Conservation (phyloP, 169 alveolate species). For the Ophryocystis elektroscirrha region DNA sequence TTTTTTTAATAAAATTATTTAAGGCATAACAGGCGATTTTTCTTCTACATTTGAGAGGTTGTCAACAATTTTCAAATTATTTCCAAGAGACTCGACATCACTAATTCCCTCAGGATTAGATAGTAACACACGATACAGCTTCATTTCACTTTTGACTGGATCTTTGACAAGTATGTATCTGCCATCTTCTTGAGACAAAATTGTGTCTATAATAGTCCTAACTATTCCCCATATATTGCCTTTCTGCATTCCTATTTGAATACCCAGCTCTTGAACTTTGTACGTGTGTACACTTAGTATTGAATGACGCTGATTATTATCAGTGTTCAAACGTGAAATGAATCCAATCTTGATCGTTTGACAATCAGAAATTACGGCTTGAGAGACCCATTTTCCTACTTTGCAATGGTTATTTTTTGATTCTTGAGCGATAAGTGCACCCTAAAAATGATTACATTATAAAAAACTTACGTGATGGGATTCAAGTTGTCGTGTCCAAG, state of each 20-base stretch:
- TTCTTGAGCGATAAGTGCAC: conserved; percentile 56
- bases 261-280: conserved; percentile 55
- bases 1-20: conserved; percentile 1
- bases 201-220: conserved; percentile 38
- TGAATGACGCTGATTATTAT: conserved; percentile 49
- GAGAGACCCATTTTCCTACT: conserved; percentile 54
- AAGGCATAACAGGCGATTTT: not conserved
- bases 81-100: not conserved
- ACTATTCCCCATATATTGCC: conserved; percentile 65
- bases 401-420: conserved; percentile 57
- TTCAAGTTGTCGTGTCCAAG: conserved; percentile 56
- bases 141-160: conserved; percentile 53
- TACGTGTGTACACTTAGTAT: conserved; percentile 51
- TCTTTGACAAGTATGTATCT: conserved; percentile 56
- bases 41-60: not conserved
- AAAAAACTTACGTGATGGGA: too few relatives aligned
- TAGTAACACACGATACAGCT: conserved; percentile 32
- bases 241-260: conserved; percentile 56
- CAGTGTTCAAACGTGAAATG: conserved; percentile 46
- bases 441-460: too few relatives aligned
- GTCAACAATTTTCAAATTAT: not conserved
- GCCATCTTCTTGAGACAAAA: conserved; percentile 54
- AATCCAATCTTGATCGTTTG: conserved; percentile 52
- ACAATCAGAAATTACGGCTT: conserved; percentile 60
- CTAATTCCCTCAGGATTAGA: not conserved